These are phyloP conservation scores for Botryotinia globosa DNA, from an alignment of 2,329 filamentous ascomycete species.

Conservation along the genomic window DNA sequence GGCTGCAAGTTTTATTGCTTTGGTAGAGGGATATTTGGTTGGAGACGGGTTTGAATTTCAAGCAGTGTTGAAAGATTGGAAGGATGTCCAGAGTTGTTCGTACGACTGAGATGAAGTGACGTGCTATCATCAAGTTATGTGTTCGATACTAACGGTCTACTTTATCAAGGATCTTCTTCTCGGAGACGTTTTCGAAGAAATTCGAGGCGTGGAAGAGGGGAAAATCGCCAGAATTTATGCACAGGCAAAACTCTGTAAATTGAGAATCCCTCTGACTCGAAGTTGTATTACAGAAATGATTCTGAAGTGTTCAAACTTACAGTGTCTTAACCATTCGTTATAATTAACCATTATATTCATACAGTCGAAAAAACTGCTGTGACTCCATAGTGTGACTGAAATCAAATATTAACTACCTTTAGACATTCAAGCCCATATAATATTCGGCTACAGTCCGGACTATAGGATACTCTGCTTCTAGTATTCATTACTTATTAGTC, in stretches of 20 bases:
- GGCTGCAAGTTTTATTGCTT: rapidly evolving
- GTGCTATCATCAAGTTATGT: too few species aligned
- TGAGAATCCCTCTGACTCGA: not conserved
- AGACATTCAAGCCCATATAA: too few species aligned
- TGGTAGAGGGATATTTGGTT: rapidly evolving
- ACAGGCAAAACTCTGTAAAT: not conserved
- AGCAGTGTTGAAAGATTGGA: not conserved
- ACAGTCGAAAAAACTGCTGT: not conserved
- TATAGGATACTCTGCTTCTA: too few species aligned
- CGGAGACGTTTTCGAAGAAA: too few species aligned
- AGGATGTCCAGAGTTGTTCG: not conserved
- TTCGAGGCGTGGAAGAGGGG: not conserved
- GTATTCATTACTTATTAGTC: too few species aligned
- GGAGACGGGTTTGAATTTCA: not conserved
- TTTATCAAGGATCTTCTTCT: rapidly evolving
- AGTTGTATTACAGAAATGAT: rapidly evolving
- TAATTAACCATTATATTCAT: rapidly evolving
- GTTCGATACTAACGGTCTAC: not conserved
- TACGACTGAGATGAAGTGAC: not conserved
- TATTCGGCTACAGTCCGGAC: too few species aligned
- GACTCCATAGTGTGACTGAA: not conserved
- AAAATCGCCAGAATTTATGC: not conserved
- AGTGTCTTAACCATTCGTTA: not conserved
- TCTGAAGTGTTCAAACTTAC: not conserved
- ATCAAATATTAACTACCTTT: too few species aligned